Conservation (phyloP, 257 asterid genomes). For the Nicotiana obtusifolia region DNA sequence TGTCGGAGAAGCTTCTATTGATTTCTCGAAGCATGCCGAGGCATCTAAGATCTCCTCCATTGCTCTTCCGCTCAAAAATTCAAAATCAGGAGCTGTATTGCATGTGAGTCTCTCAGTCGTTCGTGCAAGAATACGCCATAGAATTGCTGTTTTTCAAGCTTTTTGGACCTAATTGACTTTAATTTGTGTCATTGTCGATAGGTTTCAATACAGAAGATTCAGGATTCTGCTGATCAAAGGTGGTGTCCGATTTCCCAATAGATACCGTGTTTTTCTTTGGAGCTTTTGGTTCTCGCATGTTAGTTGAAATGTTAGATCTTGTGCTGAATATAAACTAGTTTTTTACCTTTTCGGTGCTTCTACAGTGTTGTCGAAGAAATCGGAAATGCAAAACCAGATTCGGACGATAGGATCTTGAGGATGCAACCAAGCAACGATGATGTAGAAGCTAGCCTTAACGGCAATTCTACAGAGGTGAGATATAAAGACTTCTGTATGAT, state of each 20-base stretch:
- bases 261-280: background rate
- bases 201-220: conserved; percentile 81
- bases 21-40: conserved; percentile 70
- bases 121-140: background rate
- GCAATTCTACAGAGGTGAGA: conserved; percentile 46
- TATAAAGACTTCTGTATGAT: background rate
- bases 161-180: conserved; percentile 5
- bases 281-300: background rate
- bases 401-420: conserved; percentile 57
- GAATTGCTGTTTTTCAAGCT: background rate
- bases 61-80: conserved; percentile 79
- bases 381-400: conserved; percentile 37
- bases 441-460: conserved; percentile 28
- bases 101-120: conserved; percentile 41
- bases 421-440: conserved; percentile 46
- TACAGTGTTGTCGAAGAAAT: conserved; percentile 58
- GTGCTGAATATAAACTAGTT: conserved; percentile 6
- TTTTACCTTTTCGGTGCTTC: background rate
- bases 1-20: conserved; percentile 87
- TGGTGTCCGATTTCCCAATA: conserved; percentile 15
- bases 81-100: conserved; percentile 61
- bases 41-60: conserved; percentile 57
- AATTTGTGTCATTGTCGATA: conserved; percentile 13
- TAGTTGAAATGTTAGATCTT: conserved; percentile 9
- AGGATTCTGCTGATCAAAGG: conserved; percentile 67